Evolutionary conservation across 2,329 filamentous ascomycete genomes (phyloP), one percentile per base, ranked within the genome.

Genomic region (Alternaria postmessia): DNA sequence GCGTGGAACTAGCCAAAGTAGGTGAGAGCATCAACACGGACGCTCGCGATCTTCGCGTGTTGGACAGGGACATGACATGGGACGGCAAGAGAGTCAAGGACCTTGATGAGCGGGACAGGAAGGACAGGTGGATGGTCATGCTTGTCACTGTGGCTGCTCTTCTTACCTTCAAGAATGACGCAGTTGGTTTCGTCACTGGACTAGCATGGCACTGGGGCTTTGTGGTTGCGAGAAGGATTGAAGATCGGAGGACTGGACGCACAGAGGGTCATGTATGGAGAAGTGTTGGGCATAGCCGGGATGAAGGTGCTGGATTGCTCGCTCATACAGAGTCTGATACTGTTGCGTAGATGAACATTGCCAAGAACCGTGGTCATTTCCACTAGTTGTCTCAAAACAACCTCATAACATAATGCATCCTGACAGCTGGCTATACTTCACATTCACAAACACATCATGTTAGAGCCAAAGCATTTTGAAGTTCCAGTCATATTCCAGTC

Each of bases 91-190:
- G 73, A 24, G 81, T 85, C 28, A 82, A 85, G 20, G 80, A 83
- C 7, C 76, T 91, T 2, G 87, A 85, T 1, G 89, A 93, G 16
- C 82, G 87, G 52, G 91, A 95, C 78, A 85, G 88, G 46, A 86
- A 85, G 57, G 88, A 92, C 75, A 85, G 93, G 58, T 97, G 92
- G 91, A 91, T 88, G 22, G 89, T 97, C 0, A 96, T 97, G 93
- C 84, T 97, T 59, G 89, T 94, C 63, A 98, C 94, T 0, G 88
- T 92, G 8, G 93, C 91, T 0, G 86, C 90, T 3, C 85, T 96
- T 54, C 79, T 98, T 51, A 93, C 92, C 0, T 97, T 96, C 71
- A 91, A 88, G 76, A 98, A 97, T 73, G 94, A 96, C 78, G 93
- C 90, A 0, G 86, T 97, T 6, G 94, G 94, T 0, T 97, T 97